Conservation (phyloP, 139 green algal genomes). For the Microglena sp. region DNA sequence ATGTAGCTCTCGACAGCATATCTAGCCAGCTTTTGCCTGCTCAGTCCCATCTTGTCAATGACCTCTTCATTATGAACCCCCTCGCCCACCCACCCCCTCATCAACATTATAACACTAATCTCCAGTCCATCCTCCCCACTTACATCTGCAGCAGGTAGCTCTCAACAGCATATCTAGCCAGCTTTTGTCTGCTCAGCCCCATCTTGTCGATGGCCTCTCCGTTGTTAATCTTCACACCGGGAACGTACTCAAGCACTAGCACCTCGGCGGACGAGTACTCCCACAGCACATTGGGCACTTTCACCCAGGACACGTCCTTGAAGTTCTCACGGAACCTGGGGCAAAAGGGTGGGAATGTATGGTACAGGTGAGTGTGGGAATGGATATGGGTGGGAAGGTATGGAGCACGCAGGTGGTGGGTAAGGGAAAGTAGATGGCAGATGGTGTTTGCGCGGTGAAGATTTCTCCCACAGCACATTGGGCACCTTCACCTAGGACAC, state of each 20-base stretch:
- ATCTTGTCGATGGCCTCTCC: conserved; percentile 59
- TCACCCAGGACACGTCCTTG: conserved; percentile 71
- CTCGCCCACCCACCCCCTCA: too few relatives aligned
- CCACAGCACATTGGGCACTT: conserved; percentile 85
- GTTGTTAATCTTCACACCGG: conserved; percentile 91
- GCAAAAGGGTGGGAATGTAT: background rate
- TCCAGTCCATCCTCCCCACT: too few relatives aligned
- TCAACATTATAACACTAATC: too few relatives aligned
- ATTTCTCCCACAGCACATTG: too few relatives aligned
- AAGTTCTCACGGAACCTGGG: conserved; percentile 79
- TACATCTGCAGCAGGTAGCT: conserved; percentile 93
- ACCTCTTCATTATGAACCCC: conserved; percentile 85
- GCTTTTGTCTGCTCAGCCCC: conserved; percentile 74
- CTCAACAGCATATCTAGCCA: conserved; percentile 78
- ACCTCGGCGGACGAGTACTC: conserved; percentile 67
- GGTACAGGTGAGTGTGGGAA: too few relatives aligned
- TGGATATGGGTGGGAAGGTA: too few relatives aligned
- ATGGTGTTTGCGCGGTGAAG: too few relatives aligned
- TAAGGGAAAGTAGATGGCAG: too few relatives aligned
- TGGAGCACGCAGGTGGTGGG: too few relatives aligned
- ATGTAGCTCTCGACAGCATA: conserved; percentile 89
- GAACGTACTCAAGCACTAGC: conserved; percentile 91
- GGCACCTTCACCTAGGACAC: too few relatives aligned
- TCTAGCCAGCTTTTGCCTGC: conserved; percentile 78
- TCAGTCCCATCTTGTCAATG: conserved; percentile 76